These are phyloP conservation scores for Trametes elegans DNA, from an alignment of 768 basidiomycete species.

Conservation along the genomic window DNA sequence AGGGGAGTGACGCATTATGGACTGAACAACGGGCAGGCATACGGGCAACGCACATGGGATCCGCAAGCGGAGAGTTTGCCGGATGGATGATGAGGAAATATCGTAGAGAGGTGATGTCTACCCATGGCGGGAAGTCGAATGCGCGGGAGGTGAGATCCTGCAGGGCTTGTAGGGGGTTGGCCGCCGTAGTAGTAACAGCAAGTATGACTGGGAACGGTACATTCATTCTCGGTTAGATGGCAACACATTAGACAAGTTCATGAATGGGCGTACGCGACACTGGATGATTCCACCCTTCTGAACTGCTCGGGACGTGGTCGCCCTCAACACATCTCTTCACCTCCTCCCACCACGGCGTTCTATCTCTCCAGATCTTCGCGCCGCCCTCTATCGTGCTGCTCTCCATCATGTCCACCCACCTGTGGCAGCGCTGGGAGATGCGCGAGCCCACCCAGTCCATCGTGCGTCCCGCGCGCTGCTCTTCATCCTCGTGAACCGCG, in stretches of 20 bases:
- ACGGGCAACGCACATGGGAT: conserved; percentile 66
- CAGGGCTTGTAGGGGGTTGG: conserved; percentile 80
- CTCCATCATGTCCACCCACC: conserved; percentile 73
- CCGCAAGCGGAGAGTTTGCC: conserved; percentile 60
- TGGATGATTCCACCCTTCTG: conserved; percentile 87
- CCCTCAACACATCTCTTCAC: conserved; percentile 74
- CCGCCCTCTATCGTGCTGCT: conserved; percentile 36
- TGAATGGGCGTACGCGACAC: conserved; percentile 59
- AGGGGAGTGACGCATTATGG: not conserved
- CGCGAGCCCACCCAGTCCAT: conserved; percentile 85
- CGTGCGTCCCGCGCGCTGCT: conserved; percentile 72
- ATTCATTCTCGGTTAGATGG: not conserved
- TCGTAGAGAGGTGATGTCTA: conserved; percentile 66
- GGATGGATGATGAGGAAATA: conserved; percentile 82
- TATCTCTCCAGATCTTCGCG: conserved; percentile 28
- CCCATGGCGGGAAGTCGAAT: conserved; percentile 76
- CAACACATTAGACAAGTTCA: not conserved
- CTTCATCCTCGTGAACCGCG: conserved; percentile 77
- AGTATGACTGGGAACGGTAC: conserved; percentile 55
- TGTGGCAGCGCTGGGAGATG: conserved; percentile 56
- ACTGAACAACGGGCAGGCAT: conserved; percentile 1
- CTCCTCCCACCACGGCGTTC: conserved; percentile 89
- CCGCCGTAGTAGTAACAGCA: conserved; percentile 78
- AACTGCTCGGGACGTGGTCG: conserved; percentile 66
- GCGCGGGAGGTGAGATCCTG: conserved; percentile 67